Base-by-base conservation (phyloP, 208 protist species). In the Crithidia brevicula region DNA sequence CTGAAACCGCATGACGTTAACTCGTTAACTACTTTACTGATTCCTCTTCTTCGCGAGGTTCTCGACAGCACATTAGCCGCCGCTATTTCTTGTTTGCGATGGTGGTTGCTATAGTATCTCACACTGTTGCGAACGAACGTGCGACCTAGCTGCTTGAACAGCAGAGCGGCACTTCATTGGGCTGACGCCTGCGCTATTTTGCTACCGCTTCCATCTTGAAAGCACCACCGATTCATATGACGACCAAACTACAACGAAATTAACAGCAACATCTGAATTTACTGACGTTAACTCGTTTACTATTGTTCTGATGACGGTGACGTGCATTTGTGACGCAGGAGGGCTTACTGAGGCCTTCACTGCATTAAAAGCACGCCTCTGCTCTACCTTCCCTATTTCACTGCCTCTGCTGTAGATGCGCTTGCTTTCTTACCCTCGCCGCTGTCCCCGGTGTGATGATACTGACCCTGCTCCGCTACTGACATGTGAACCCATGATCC, bases 401-500 rank as follows among this genome's bases (percentile, higher is more conserved):
- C n/a, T n/a, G n/a, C n/a, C n/a, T n/a, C n/a, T n/a, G n/a, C n/a
- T n/a, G n/a, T n/a, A n/a, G n/a, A n/a, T n/a, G n/a, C n/a, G n/a
- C n/a, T n/a, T n/a, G n/a, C n/a, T n/a, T n/a, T n/a, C n/a, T n/a
- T n/a, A n/a, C n/a, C n/a, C n/a, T n/a, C n/a, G 30, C n/a, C 38
- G 64, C 64, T 58, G 64, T 52, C 49, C 27, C 64, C 64, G 64
- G 9, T 31, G 64, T 70, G 64, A 70, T 70, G 64, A 70, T 20
- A 40, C 64, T 70, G 64, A 70, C 64, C 64, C 64, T 70, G 64
- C 64, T 70, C 64, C 64, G 64, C 64, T 70, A 70, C 64, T 70
- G 64, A 70, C 64, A 61, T 70, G 64, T 70, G 64, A 70, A 70
- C 18, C 64, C 64, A 58, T 70, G 64, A 70, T 70, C 64, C 64